These are phyloP conservation scores for Arxiozyma bovina DNA, from an alignment of 1,139 yeast species.

Conservation along the genomic window DNA sequence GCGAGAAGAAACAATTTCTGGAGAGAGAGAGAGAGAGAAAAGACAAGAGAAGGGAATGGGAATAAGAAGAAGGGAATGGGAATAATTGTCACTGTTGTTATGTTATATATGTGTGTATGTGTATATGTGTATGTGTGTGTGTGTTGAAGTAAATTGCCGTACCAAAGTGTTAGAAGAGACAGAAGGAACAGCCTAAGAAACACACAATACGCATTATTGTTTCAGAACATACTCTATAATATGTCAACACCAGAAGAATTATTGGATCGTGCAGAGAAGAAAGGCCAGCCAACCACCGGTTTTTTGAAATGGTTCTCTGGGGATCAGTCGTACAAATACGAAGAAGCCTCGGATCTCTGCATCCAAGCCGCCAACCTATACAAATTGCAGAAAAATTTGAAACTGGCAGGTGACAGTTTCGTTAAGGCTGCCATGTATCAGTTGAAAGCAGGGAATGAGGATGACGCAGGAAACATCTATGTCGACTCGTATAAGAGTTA, in stretches of 20 bases:
- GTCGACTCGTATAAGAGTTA: slow-evolving; percentile 89
- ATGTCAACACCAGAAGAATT: slow-evolving; percentile 26
- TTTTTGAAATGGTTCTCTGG: slow-evolving; percentile 66
- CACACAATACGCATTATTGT: too few species aligned
- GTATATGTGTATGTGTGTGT: too few species aligned
- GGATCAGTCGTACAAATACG: slow-evolving; percentile 56
- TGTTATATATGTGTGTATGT: too few species aligned
- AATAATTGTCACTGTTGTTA: too few species aligned
- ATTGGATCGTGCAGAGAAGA: slow-evolving; percentile 48
- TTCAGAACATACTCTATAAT: too few species aligned
- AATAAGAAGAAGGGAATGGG: not conserved
- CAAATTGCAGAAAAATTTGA: slow-evolving; percentile 60
- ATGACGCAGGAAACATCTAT: slow-evolving; percentile 84
- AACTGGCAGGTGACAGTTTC: slow-evolving; percentile 73
- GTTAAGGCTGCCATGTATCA: slow-evolving; percentile 80
- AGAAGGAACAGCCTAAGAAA: too few species aligned
- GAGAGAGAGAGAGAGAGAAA: too few species aligned
- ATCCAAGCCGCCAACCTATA: slow-evolving; percentile 86
- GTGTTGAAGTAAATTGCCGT: too few species aligned
- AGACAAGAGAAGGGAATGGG: not conserved
- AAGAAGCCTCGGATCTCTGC: slow-evolving; percentile 87
- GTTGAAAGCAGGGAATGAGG: slow-evolving; percentile 64
- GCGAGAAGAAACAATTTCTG: too few species aligned
- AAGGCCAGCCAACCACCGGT: slow-evolving; percentile 65
- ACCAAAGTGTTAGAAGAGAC: too few species aligned